phyloP scores from a whole-genome alignment of 169 alveolate species.

The Plasmodium sp. region DNA sequence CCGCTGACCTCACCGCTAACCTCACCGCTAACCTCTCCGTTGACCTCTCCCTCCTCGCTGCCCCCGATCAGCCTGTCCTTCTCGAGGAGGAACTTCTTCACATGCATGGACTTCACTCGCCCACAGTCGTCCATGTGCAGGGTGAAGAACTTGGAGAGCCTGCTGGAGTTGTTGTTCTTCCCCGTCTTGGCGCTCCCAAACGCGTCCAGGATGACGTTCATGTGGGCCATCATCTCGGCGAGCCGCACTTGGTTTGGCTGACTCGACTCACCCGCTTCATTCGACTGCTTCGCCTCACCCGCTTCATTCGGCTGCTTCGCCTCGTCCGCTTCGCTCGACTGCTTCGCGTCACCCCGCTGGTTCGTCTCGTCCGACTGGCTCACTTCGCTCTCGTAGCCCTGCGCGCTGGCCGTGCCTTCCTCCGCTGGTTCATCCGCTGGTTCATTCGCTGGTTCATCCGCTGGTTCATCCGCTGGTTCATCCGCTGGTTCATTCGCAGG shows the following conservation, averaged over 20 bases:
- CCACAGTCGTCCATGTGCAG: constrained; percentile 8
- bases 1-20: too few relatives aligned
- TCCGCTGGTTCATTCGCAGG: too few relatives aligned
- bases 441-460: too few relatives aligned
- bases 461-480: too few relatives aligned
- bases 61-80: constrained; percentile 36
- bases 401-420: not conserved
- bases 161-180: constrained; percentile 39
- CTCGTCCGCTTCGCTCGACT: not conserved
- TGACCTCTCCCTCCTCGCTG: not conserved
- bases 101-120: not conserved
- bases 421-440: not conserved
- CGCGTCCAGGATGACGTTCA: constrained; percentile 26
- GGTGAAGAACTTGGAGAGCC: constrained; percentile 30
- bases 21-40: too few relatives aligned
- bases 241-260: not conserved
- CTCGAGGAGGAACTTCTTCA: constrained; percentile 32
- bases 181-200: constrained; percentile 40
- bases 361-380: not conserved
- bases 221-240: constrained; percentile 1
- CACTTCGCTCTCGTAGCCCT: not conserved
- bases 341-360: not conserved
- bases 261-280: not conserved
- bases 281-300: not conserved
- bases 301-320: too few relatives aligned